phyloP scores from a whole-genome alignment of 306 rosid species.

The Spatholobus suberectus region DNA sequence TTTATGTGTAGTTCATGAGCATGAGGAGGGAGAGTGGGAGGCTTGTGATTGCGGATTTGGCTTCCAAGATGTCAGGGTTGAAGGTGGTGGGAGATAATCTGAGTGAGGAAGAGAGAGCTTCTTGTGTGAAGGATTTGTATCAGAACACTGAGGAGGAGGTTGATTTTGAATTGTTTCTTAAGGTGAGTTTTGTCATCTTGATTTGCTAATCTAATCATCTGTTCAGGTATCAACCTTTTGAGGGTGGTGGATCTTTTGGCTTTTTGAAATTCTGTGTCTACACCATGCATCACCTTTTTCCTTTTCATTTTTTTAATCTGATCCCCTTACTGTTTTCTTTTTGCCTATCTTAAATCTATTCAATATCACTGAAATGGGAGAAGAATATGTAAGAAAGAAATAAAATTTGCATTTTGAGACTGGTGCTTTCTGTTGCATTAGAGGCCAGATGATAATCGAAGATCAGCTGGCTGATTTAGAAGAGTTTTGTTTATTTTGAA shows the following conservation, averaged over 20 bases:
- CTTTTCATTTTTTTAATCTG: not conserved
- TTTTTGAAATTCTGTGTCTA: conserved; percentile 15
- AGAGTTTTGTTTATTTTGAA: not conserved
- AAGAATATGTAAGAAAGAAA: not conserved
- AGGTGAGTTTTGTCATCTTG: conserved; percentile 53
- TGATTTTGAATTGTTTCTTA: conserved; percentile 90
- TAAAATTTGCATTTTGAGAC: conserved; percentile 1
- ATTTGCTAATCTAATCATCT: conserved; percentile 17
- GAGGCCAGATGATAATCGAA: not conserved
- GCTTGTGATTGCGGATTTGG: conserved; percentile 77
- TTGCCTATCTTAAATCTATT: conserved; percentile 16
- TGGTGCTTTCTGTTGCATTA: not conserved
- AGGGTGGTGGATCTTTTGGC: conserved; percentile 26
- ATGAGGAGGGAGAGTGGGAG: conserved; percentile 86
- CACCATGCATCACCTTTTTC: conserved; percentile 18
- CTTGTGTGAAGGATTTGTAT: conserved; percentile 71
- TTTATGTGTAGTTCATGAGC: conserved; percentile 70
- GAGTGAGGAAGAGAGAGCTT: conserved; percentile 87
- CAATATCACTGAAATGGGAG: not conserved
- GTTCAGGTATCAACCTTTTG: conserved; percentile 27
- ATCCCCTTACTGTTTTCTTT: conserved; percentile 2
- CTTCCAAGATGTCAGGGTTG: conserved; percentile 85
- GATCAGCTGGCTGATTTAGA: conserved; percentile 25
- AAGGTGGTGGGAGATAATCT: conserved; percentile 90
- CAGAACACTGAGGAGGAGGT: conserved; percentile 77